Evolutionary conservation across 202 grass and related monocot genomes (phyloP), one percentile per base, ranked within the genome.

Genomic region (Schoenoplectus triqueter): DNA sequence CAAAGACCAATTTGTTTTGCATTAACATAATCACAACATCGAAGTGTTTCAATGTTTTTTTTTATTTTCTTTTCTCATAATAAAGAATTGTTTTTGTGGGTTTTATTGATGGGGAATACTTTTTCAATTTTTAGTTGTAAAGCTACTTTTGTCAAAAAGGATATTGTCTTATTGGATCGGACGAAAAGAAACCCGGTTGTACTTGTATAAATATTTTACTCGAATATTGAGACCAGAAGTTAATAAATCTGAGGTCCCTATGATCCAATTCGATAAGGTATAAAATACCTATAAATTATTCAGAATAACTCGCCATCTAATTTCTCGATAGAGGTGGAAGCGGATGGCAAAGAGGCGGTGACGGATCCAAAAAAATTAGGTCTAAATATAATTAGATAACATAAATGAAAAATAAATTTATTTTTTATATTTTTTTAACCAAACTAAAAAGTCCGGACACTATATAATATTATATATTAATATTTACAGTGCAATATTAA

Each of bases 1-100:
- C 69, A 73, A 73, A 73, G 46, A 19, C 49, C 69, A 72, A 70
- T 70, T 70, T 70, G 10, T 15, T 42, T 69, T 46, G 13, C 66
- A 69, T 69, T 69, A 46, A 70, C 6, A 70, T 70, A n/a, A 70
- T 70, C 66, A 45, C 40, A 69, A 15, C 13, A 69, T 69, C 40
- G 15, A 15, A 70, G 56, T 13, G 56, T 59, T 59, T n/a, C 56
- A 59, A 3, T 59, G 56, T 59, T n/a, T 59, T 31, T n/a, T 31
- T 31, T 31, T 31, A 31, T 31, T 31, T 31, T 31, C 31, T 31
- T 31, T 31, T 31, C 31, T 31, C 31, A 31, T 31, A 31, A 31
- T 59, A 15, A 11, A 59, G 3, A 59, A 59, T 59, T 59, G 13
- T 59, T 59, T 15, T 59, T 59, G 56, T 59, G 15, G 13, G 14